Conservation (phyloP, 352 stramenopile species). For the Globisporangium polare region DNA sequence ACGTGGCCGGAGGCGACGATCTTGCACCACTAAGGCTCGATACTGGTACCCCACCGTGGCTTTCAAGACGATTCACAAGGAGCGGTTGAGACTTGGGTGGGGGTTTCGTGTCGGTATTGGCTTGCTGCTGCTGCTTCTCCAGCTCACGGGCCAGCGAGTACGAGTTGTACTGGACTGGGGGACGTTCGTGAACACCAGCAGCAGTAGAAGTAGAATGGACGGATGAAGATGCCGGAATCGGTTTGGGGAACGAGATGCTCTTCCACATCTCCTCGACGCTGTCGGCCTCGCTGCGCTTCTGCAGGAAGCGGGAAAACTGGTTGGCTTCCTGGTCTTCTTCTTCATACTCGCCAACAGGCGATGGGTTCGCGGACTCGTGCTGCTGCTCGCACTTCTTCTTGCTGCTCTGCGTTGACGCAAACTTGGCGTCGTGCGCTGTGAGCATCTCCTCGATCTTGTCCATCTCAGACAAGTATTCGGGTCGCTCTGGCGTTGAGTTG, state of each 20-base stretch:
- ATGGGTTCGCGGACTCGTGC: slow-evolving; percentile 3
- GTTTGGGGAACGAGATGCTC: slow-evolving; percentile 29
- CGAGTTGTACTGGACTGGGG: slow-evolving; percentile 31
- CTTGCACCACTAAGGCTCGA: no score
- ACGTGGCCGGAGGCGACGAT: no score
- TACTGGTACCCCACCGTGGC: no score
- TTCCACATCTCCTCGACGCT: slow-evolving; percentile 69
- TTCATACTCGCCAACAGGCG: background rate
- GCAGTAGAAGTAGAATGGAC: background rate
- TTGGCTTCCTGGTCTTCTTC: background rate
- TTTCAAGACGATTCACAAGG: background rate
- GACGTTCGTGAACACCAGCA: background rate
- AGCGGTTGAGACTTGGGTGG: background rate
- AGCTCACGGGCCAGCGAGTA: slow-evolving; percentile 27
- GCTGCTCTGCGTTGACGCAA: slow-evolving; percentile 7
- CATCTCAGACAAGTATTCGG: slow-evolving; percentile 46
- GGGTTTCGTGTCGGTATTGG: background rate
- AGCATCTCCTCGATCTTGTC: slow-evolving; percentile 56
- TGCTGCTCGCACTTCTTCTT: slow-evolving; percentile 1
- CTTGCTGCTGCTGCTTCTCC: slow-evolving; percentile 7
- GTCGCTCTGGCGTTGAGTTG: background rate
- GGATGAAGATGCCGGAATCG: slow-evolving; percentile 9
- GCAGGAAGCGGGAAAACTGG: slow-evolving; percentile 17
- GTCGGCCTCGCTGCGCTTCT: slow-evolving; percentile 6
- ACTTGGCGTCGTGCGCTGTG: slow-evolving; percentile 20